Evolutionary conservation across 306 rosid species (phyloP), one percentile per base, ranked within the genome.

Genomic region (Malus sylvestris): DNA sequence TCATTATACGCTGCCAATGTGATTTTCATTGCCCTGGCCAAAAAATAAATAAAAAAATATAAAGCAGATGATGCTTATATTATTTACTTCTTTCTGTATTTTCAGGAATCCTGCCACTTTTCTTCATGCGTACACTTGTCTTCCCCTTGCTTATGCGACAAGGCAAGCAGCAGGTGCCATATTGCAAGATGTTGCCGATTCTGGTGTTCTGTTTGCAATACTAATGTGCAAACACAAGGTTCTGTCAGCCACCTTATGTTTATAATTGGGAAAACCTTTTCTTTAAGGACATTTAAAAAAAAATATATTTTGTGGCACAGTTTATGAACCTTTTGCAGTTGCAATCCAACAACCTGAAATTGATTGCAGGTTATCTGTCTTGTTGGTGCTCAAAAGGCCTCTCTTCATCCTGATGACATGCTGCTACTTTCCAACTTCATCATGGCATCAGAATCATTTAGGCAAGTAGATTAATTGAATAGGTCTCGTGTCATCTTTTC

Each of bases 401-500:
- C 98, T 80, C 98, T 93, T 70, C 97, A 93, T 85, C 97, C 98
- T 8, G 98, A 93, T 85, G 98, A 93, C 74, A 88, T 91, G 90
- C 79, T 93, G 69, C 87, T 93, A 64, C 86, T 93, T 78, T 72
- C 91, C 73, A 93, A 91, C 87, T 91, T 93, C 83, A 89, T 93
- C 62, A 85, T 90, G 94, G 92, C 97, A 46, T 79, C 98, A 70
- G 98, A 93, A 81, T 93, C 98, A 59, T 91, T 91, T 77, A 93
- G 96, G 98, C 83, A 86, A 87, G 98, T 83, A 71, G 76, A 74
- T 44, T 78, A 67, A 77, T 30, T 42, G 57, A n/a, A 51, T 35
- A 49, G 40, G 72, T 61, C 42, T 51, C 18, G 18, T 51, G 23
- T 29, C 62, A 46, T 66, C 49, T 25, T 73, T 10, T 69, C 51